These are phyloP conservation scores for Triadica sebifera DNA, from an alignment of 345 rosid species.

Conservation along the genomic window DNA sequence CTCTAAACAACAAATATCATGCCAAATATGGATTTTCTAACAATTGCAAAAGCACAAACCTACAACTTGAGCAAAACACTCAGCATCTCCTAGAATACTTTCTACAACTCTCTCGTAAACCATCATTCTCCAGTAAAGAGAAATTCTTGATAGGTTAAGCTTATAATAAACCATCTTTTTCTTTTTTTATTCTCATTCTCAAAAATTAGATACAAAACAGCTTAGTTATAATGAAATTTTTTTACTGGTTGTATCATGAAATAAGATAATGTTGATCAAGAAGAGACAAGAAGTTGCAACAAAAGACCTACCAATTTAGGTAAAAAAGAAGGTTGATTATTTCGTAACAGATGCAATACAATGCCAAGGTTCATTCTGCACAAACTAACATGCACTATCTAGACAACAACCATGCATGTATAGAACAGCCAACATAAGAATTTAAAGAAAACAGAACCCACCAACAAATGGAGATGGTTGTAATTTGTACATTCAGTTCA, in stretches of 20 bases:
- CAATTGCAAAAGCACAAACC: neutral
- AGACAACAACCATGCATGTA: conserved; percentile 20
- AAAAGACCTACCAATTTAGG: neutral
- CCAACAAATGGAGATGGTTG: conserved; percentile 58
- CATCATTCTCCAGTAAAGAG: neutral
- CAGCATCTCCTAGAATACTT: neutral
- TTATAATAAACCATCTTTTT: neutral
- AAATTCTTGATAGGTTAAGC: neutral
- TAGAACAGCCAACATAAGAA: conserved; percentile 33
- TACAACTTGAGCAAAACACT: neutral
- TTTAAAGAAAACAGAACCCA: conserved; percentile 53
- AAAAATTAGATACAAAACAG: neutral
- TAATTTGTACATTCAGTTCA: conserved; percentile 61
- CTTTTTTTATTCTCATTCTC: neutral
- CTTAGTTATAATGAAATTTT: neutral
- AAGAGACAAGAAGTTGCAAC: neutral
- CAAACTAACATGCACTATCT: neutral
- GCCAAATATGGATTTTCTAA: neutral
- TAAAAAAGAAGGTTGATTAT: neutral
- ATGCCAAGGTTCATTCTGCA: conserved; percentile 10
- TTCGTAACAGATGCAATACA: neutral
- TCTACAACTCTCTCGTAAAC: neutral
- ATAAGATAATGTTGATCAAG: neutral
- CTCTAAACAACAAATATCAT: neutral
- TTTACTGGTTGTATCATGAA: neutral